Base-by-base conservation (phyloP, 2,329 filamentous ascomycete species). In the Amylocarpus encephaloides region DNA sequence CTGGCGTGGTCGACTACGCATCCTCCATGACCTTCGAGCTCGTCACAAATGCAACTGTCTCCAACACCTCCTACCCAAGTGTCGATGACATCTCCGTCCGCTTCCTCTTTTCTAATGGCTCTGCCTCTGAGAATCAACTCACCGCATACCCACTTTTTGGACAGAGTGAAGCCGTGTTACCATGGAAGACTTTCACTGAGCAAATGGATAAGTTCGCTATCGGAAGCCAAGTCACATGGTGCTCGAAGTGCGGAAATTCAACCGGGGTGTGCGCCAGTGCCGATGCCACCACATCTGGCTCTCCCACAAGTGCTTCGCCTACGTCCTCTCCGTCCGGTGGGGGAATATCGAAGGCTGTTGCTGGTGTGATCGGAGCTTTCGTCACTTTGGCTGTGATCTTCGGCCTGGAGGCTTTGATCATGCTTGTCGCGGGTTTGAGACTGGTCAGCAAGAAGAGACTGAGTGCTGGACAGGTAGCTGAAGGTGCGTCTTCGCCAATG, bases 1-100 rank as follows among this genome's bases (percentile, higher is more conserved):
- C 72, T 52, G 86, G 86, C 48, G 73, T 95, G 11, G 82, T 85
- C n/a, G 84, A 90, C 70, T 95, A 95, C 62, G 89, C 89, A 5
- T 85, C 83, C 2, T 82, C 82, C 56, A 88, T 95, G 79, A 75
- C 75, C 5, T 91, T 94, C 66, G 91, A 95, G 73, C 71, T 84
- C 18, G 72, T 82, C 48, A 79, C 79, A 48, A 73, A 74, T 57
- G 68, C 77, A 76, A 70, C 71, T 3, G 73, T 69, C 11, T 59
- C 63, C 5, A 53, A 51, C 10, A 50, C 50, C 3, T 59, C 70
- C 2, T 87, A 80, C 64, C 78, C 82, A 55, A 60, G 51, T 36
- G 44, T 30, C 59, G 52, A 71, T 29, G 73, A 80, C 47, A 70
- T 83, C 56, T 72, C 68, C 10, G 78, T 84, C 15, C 77, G 80